These are phyloP conservation scores for Epithemia pelagica DNA, from an alignment of 108 stramenopile genomes.

Conservation along the genomic window DNA sequence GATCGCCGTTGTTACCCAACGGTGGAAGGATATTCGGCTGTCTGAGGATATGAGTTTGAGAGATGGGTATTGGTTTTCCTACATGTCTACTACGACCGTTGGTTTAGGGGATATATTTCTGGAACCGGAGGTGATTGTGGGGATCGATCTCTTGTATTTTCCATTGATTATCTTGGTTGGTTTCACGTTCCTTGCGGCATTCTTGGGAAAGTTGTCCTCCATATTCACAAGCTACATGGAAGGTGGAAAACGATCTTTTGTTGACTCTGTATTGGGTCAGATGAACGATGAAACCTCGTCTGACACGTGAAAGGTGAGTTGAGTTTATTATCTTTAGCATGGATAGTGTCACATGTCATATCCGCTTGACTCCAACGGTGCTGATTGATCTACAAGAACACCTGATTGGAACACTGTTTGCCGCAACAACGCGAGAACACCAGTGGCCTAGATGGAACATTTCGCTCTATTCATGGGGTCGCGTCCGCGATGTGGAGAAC, in stretches of 20 bases:
- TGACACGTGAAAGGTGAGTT: too few species aligned
- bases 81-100: constrained; percentile 32
- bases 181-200: constrained; percentile 34
- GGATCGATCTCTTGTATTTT: constrained; percentile 19
- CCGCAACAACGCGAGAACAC: too few species aligned
- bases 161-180: constrained; percentile 22
- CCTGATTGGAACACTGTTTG: too few species aligned
- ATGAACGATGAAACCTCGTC: too few species aligned
- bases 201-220: constrained; percentile 20
- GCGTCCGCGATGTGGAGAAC: too few species aligned
- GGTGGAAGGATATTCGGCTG: constrained; percentile 12
- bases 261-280: not conserved
- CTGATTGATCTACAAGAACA: too few species aligned
- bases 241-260: not conserved
- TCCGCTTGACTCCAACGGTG: too few species aligned
- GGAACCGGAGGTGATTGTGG: constrained; percentile 36
- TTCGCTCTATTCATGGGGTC: too few species aligned
- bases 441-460: too few species aligned
- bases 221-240: not conserved
- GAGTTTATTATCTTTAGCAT: too few species aligned
- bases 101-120: constrained; percentile 37
- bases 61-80: constrained; percentile 40
- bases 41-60: not conserved
- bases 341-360: too few species aligned
- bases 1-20: constrained; percentile 10